Evolutionary conservation across 2,329 filamentous ascomycete genomes (phyloP).

Genomic region (Clathrospora elynae): DNA sequence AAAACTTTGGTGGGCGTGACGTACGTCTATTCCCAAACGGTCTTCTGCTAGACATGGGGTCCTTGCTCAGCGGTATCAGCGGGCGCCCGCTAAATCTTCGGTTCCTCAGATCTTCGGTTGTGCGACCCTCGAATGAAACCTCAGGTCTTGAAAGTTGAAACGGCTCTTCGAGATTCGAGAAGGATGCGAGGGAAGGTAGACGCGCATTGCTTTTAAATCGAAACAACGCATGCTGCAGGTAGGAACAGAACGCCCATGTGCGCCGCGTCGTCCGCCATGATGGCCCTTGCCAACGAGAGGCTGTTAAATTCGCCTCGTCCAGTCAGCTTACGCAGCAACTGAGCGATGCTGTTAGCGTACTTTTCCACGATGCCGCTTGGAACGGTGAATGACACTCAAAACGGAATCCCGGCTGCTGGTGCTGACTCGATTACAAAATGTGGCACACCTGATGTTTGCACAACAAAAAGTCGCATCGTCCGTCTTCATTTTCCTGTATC

Average conservation of each 20-base stretch:
- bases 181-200: conserved; percentile 15
- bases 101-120: conserved; percentile 14
- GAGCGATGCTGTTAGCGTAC: conserved; percentile 18
- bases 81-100: conserved; percentile 21
- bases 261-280: conserved; percentile 10
- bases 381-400: conserved; percentile 26
- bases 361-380: conserved; percentile 15
- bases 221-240: conserved; percentile 22
- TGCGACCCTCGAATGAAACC: conserved; percentile 18
- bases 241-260: conserved; percentile 9
- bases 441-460: conserved; percentile 24
- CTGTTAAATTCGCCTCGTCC: conserved; percentile 24
- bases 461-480: no score
- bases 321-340: conserved; percentile 25
- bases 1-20: conserved; percentile 27
- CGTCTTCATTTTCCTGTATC: no score
- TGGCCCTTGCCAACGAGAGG: conserved; percentile 6
- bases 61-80: conserved; percentile 15
- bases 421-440: conserved; percentile 29
- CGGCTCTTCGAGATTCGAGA: conserved; percentile 20
- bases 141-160: conserved; percentile 19
- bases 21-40: conserved; percentile 10
- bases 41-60: conserved; percentile 12
- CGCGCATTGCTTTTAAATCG: conserved; percentile 13
- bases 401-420: conserved; percentile 32